phyloP scores from a whole-genome alignment of 805 yeast species.

The Monosporozyma aquatica region DNA sequence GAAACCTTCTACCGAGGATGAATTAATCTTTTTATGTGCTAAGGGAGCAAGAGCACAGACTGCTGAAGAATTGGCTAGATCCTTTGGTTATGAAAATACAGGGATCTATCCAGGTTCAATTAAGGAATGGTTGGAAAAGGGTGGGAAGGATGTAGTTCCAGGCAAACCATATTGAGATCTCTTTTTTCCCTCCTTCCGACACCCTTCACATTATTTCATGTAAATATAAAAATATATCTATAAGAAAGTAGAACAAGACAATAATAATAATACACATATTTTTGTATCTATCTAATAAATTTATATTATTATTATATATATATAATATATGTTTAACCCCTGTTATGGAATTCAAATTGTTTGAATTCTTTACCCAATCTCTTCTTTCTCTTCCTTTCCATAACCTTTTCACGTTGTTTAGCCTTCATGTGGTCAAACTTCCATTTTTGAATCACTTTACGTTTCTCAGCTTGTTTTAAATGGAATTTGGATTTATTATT shows the following conservation, averaged over 20 bases:
- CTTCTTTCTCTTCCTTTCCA: conserved; percentile 83
- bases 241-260: too few species aligned
- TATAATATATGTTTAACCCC: conserved; percentile 1
- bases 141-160: conserved; percentile 10
- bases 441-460: conserved; percentile 67
- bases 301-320: not conserved
- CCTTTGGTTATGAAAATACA: conserved; percentile 78
- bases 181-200: too few species aligned
- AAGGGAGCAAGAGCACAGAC: conserved; percentile 88
- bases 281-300: not conserved
- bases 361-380: conserved; percentile 72
- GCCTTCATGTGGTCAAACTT: conserved; percentile 67
- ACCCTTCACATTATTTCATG: conserved; percentile 1
- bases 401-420: conserved; percentile 65
- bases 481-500: conserved; percentile 45
- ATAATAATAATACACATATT: not conserved
- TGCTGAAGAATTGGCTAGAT: conserved; percentile 84
- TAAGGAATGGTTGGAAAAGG: conserved; percentile 61
- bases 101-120: conserved; percentile 83
- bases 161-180: not conserved
- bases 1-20: conserved; percentile 65
- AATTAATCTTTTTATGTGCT: conserved; percentile 80
- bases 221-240: not conserved
- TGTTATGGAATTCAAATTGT: conserved; percentile 34
- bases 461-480: conserved; percentile 60